Percentiles rank a stretch among this genome's conserved stretches.
Conservation (phyloP, 106 monocot species). For the Alisma plantagoaquatica region DNA sequence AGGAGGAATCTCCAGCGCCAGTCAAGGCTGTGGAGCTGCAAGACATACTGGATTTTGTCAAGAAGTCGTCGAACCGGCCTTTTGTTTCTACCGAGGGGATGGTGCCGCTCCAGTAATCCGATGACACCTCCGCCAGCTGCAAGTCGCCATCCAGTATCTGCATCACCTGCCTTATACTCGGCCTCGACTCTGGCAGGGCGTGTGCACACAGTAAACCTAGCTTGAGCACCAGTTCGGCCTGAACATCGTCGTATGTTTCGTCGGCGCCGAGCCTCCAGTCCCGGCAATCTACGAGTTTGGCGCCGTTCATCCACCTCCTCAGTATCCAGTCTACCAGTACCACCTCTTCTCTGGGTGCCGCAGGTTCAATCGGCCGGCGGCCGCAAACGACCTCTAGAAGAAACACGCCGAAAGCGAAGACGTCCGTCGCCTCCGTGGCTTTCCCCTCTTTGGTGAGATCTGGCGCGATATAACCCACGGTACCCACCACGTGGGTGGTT, state of each 20-base stretch:
- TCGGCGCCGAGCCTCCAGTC: no score
- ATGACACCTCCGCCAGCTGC: not conserved
- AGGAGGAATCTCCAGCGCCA: not conserved
- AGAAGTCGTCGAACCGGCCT: not conserved
- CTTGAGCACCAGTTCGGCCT: no score
- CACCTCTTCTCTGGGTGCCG: no score
- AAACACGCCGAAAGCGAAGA: no score
- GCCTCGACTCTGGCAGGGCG: conserved; percentile 4
- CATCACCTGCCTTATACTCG: conserved; percentile 22
- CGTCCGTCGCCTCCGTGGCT: no score
- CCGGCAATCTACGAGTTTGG: no score
- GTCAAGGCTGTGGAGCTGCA: not conserved
- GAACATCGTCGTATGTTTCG: no score
- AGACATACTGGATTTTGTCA: conserved; percentile 1
- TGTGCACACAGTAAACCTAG: conserved; percentile 19
- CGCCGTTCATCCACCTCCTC: no score
- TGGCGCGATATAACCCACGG: conserved; percentile 27
- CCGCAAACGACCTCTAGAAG: no score
- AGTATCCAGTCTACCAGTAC: no score
- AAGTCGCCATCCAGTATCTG: conserved; percentile 5
- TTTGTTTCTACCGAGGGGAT: not conserved
- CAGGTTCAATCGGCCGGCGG: no score
- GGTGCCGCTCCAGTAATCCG: not conserved
- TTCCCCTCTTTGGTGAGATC: no score
- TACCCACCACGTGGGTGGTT: conserved; percentile 29